Evolutionary conservation across 1,284 basidiomycete genomes (phyloP).

Genomic region (Ustilago shanxiensis): DNA sequence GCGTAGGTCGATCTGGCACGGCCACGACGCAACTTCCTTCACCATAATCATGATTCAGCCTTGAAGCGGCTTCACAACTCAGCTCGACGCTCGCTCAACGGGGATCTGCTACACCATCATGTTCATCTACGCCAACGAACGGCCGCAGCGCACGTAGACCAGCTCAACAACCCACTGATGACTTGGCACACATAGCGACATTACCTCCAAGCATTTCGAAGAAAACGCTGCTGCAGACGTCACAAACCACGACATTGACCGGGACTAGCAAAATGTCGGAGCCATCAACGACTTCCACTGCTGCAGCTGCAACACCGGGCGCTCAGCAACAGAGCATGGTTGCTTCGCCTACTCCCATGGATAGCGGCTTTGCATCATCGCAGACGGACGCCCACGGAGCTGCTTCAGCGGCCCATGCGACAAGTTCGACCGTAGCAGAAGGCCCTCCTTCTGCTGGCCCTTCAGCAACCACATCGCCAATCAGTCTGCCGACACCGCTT

Average conservation of each 20-base stretch:
- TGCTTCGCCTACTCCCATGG: conserved; percentile 33
- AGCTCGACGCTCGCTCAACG: background rate
- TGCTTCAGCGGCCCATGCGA: background rate
- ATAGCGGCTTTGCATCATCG: conserved; percentile 12
- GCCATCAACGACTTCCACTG: conserved; percentile 6
- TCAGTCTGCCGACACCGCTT: conserved; percentile 45
- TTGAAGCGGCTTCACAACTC: background rate
- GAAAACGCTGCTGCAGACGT: background rate
- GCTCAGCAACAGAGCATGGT: conserved; percentile 12
- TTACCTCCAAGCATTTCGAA: background rate
- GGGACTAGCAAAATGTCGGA: conserved; percentile 20
- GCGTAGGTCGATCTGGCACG: background rate
- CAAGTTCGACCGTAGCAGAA: background rate
- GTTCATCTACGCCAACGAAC: background rate
- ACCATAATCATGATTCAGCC: background rate
- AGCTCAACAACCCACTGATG: background rate
- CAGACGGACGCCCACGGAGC: background rate
- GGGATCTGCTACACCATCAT: background rate
- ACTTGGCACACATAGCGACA: background rate
- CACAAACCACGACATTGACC: background rate
- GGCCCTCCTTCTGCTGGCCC: conserved; percentile 25
- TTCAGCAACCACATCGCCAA: conserved; percentile 26
- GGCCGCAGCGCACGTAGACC: background rate
- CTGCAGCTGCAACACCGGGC: background rate
- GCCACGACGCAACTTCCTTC: background rate